phyloP scores from a whole-genome alignment of 2,329 filamentous ascomycete genomes.

The Aspergillus aculeatinus region DNA sequence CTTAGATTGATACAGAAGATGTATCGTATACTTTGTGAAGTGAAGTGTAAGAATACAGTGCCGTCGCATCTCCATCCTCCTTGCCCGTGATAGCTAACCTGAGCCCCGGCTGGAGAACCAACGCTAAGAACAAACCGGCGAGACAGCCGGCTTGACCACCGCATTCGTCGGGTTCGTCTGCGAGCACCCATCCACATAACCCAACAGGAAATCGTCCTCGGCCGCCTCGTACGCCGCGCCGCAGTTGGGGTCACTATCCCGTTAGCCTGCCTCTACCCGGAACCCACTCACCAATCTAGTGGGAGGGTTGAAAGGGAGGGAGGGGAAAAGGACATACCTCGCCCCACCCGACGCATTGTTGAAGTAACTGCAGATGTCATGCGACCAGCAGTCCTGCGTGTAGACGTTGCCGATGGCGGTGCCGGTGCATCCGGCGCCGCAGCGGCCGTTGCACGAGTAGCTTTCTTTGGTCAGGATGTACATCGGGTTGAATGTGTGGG shows the following conservation, averaged over 20 bases:
- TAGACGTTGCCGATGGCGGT: constrained; percentile 17
- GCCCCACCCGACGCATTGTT: constrained; percentile 17
- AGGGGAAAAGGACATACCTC: background rate
- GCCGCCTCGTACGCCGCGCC: constrained; percentile 14
- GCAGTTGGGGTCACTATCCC: constrained; percentile 14
- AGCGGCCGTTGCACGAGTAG: constrained; percentile 23
- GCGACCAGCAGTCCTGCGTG: constrained; percentile 22
- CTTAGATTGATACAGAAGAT: too few relatives aligned
- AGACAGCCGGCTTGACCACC: background rate
- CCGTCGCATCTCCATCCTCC: too few relatives aligned
- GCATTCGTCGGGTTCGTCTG: constrained; percentile 12
- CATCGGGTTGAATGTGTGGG: background rate
- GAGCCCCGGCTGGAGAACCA: too few relatives aligned
- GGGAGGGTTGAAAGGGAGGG: too few relatives aligned
- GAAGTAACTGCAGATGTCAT: constrained; percentile 23
- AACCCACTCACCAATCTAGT: background rate
- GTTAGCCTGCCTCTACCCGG: background rate
- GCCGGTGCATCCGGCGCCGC: constrained; percentile 17
- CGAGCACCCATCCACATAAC: constrained; percentile 8
- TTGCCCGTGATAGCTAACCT: too few relatives aligned
- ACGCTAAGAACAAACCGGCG: constrained; percentile 2
- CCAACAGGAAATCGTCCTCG: constrained; percentile 11
- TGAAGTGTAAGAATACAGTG: too few relatives aligned
- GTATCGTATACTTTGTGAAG: too few relatives aligned
- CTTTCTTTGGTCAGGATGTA: constrained; percentile 1